Evolutionary conservation across 495 filamentous ascomycete species (phyloP).

Genomic region (Hypomontagnella submonticulosa): DNA sequence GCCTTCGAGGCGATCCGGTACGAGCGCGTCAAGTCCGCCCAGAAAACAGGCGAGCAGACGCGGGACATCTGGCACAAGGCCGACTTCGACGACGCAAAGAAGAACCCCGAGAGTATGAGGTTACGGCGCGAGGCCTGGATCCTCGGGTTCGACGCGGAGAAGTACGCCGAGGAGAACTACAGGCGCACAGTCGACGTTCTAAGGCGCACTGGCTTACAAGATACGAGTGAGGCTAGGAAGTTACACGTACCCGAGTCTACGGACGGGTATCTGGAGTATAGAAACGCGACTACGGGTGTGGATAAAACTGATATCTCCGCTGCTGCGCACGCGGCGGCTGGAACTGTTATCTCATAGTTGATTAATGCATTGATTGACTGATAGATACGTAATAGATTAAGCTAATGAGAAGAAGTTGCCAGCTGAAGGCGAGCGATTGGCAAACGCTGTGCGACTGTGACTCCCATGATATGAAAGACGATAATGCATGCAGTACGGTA

Average conservation of each 20-base stretch:
- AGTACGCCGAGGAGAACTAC: slow-evolving; percentile 56
- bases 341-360: slow-evolving; percentile 26
- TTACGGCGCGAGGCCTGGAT: slow-evolving; percentile 69
- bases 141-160: slow-evolving; percentile 69
- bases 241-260: slow-evolving; percentile 40
- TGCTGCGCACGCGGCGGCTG: slow-evolving; percentile 22
- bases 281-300: slow-evolving; percentile 4
- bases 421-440: neutral
- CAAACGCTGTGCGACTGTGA: neutral
- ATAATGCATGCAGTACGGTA: slow-evolving; percentile 18
- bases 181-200: slow-evolving; percentile 36
- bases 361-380: slow-evolving; percentile 2
- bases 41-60: slow-evolving; percentile 68
- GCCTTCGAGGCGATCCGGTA: slow-evolving; percentile 64
- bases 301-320: slow-evolving; percentile 8
- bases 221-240: slow-evolving; percentile 27
- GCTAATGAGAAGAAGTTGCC: slow-evolving; percentile 10
- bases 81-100: slow-evolving; percentile 65
- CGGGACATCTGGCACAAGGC: slow-evolving; percentile 71
- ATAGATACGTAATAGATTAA: slow-evolving; percentile 24
- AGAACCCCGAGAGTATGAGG: slow-evolving; percentile 68
- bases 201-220: slow-evolving; percentile 31
- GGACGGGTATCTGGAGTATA: slow-evolving; percentile 41
- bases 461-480: slow-evolving; percentile 8
- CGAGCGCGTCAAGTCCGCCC: slow-evolving; percentile 64